Conservation (phyloP, 176 grass and related monocot species). For the Zea luxurians region DNA sequence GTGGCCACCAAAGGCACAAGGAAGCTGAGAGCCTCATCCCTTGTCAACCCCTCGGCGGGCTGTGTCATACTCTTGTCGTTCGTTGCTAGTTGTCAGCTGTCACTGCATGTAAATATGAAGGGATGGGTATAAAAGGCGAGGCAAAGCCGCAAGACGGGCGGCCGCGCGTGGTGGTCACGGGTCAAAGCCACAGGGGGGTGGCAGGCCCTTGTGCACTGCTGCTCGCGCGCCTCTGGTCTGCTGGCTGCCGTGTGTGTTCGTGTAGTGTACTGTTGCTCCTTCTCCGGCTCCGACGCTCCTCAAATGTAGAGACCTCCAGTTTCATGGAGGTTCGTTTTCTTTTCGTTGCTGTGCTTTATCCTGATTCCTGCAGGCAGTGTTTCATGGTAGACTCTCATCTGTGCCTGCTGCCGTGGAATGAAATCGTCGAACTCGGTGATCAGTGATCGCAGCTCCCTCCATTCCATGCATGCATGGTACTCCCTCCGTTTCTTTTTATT, state of each 20-base stretch:
- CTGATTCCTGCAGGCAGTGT: background rate
- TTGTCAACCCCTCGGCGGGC: constrained; percentile 22
- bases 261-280: constrained; percentile 11
- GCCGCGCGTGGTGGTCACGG: constrained; percentile 67
- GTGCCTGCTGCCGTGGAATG: background rate
- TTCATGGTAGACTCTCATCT: background rate
- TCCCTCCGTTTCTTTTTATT: too few relatives aligned
- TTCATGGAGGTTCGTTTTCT: background rate
- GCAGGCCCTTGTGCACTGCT: constrained; percentile 49
- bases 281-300: background rate
- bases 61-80: constrained; percentile 24
- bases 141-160: constrained; percentile 34
- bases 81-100: constrained; percentile 16
- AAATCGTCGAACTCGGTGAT: background rate
- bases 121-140: constrained; percentile 30
- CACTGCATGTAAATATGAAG: constrained; percentile 69
- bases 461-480: background rate
- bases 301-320: constrained; percentile 42
- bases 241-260: constrained; percentile 14
- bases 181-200: constrained; percentile 82
- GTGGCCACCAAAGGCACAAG: constrained; percentile 21
- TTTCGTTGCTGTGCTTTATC: constrained; percentile 1
- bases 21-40: constrained; percentile 19
- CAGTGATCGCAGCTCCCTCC: too few relatives aligned
- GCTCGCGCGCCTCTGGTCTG: constrained; percentile 41